These are phyloP conservation scores for Solanum okadae DNA, from an alignment of 257 asterid genomes.

Conservation along the genomic window DNA sequence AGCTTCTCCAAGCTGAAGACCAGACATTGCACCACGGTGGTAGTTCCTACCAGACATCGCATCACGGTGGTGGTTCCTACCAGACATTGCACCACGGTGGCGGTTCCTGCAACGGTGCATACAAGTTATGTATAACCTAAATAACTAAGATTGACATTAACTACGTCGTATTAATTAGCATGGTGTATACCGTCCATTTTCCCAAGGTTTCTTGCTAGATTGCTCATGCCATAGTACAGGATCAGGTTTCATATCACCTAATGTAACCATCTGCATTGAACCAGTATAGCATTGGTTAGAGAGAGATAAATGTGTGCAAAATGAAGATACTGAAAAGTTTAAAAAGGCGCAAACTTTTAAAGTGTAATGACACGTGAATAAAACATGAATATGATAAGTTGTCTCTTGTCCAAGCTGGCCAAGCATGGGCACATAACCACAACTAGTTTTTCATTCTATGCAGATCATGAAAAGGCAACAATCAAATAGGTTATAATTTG, in stretches of 20 bases:
- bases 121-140: neutral
- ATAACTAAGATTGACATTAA: neutral
- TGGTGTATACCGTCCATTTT: constrained; percentile 48
- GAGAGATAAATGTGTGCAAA: neutral
- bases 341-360: neutral
- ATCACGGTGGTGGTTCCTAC: constrained; percentile 12
- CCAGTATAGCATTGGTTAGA: neutral
- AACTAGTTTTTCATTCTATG: neutral
- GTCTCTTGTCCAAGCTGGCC: neutral
- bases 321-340: neutral
- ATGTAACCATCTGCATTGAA: constrained; percentile 47
- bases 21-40: constrained; percentile 47
- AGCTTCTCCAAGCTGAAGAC: constrained; percentile 84
- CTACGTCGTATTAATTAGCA: neutral
- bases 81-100: constrained; percentile 47
- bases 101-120: constrained; percentile 19
- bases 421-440: neutral
- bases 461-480: neutral
- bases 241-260: constrained; percentile 71
- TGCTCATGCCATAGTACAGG: constrained; percentile 97
- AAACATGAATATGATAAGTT: neutral
- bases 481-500: neutral
- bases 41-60: constrained; percentile 52
- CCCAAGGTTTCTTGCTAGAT: constrained; percentile 66
- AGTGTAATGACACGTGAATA: neutral